Base-by-base conservation (phyloP, 2,329 filamentous ascomycete genomes). In the Xylaria digitata region DNA sequence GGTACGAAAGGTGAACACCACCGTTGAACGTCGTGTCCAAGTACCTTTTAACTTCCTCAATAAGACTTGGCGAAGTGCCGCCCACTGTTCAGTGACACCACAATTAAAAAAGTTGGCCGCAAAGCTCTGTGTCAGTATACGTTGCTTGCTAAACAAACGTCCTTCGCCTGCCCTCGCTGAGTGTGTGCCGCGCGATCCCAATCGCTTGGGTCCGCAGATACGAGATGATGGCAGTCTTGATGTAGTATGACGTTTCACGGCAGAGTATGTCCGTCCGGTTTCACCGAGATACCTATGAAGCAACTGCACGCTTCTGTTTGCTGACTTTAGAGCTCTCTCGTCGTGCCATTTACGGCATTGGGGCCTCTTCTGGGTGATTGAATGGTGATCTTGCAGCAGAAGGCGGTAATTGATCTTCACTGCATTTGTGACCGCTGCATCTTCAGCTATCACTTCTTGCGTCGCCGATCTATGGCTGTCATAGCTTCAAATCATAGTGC, bases 221-320 rank as follows among this genome's bases (percentile, higher is more conserved):
- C 66, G 66, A 68, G 58, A 34, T 62, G 48, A 26, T 26, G 5
- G 26, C 30, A 54, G 21, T 48, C n/a, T 37, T n/a, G 30, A 54
- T 11, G 48, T 56, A 21, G 62, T 68, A 68, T 68, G 62, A 68
- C 66, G 66, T 68, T 55, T 30, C 42, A 49, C 42, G 26, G 30
- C 50, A 52, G 45, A 40, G 37, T 37, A 21, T 62, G n/a, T 21
- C 30, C 9, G 23, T 32, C 19, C 21, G 26, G 5, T 26, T 26
- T 26, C 34, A 13, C 34, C 34, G 11, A n/a, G 26, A 53, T 60
- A 19, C 15, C 26, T 6, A 17, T 30, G 6, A 11, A 15, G 32
- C n/a, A 19, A 43, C 8, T 9, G 34, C 8, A 37, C 8, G 11
- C 34, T 37, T 40, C 13, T 15, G 13, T 9, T 40, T 40, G 26